A percentile compares a stretch with the other conserved stretches of the same genome.
Conservation (phyloP, 768 basidiomycete genomes). For the Termitomyces sp. region DNA sequence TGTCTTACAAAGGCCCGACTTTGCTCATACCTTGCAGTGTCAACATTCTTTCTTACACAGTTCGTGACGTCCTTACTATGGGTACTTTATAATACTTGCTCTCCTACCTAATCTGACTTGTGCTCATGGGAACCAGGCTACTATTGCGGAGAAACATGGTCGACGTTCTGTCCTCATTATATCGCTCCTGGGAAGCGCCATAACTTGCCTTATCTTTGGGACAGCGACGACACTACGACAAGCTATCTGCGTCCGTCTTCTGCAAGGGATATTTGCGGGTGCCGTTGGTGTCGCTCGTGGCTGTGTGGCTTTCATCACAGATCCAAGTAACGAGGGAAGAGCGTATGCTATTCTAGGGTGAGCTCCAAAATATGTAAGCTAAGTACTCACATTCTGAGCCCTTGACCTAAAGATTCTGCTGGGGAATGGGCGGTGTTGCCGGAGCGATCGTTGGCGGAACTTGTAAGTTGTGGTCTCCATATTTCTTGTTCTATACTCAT, state of each 20-base stretch:
- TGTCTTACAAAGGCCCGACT: neutral
- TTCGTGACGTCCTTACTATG: slow-evolving; percentile 93
- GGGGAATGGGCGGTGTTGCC: slow-evolving; percentile 94
- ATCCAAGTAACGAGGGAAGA: slow-evolving; percentile 86
- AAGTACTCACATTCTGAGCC: slow-evolving; percentile 2
- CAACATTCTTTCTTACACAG: slow-evolving; percentile 90
- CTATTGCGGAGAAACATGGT: slow-evolving; percentile 91
- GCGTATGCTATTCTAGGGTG: slow-evolving; percentile 93
- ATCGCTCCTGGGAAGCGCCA: slow-evolving; percentile 79
- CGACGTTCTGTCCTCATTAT: slow-evolving; percentile 78
- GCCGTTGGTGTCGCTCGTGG: slow-evolving; percentile 94
- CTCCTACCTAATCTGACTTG: slow-evolving; percentile 11
- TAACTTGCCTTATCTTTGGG: slow-evolving; percentile 75
- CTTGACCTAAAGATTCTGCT: slow-evolving; percentile 61
- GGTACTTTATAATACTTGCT: slow-evolving; percentile 36
- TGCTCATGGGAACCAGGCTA: slow-evolving; percentile 48
- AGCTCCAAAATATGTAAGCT: slow-evolving; percentile 7
- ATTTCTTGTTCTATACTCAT: neutral
- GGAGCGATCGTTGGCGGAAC: slow-evolving; percentile 83
- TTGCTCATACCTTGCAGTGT: slow-evolving; percentile 38
- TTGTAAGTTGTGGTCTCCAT: slow-evolving; percentile 43
- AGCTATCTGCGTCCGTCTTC: slow-evolving; percentile 79
- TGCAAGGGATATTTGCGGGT: slow-evolving; percentile 90
- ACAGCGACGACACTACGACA: slow-evolving; percentile 70
- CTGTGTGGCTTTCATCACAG: slow-evolving; percentile 81